Evolutionary conservation across 2,329 filamentous ascomycete species (phyloP), one percentile per base, ranked within the genome.

Genomic region (Fusarium setosum): DNA sequence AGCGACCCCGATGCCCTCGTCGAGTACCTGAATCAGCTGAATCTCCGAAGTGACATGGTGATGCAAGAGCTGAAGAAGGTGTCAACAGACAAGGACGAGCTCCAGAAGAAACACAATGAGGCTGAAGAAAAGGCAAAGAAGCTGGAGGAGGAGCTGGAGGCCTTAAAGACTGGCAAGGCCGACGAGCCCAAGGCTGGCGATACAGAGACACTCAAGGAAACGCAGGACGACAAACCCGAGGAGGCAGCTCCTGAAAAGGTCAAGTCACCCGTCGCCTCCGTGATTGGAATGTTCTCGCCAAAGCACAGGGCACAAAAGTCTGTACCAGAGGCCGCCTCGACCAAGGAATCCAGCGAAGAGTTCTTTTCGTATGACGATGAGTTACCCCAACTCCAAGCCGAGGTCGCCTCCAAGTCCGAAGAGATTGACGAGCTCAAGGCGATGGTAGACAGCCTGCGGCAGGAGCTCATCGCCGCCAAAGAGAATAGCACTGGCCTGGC

Each of bases 341-440:
- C 61, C 7, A 73, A 73, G 64, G 68, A 74, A 4, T 76, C 79
- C 5, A 80, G 77, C 17, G 92, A 94, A 65, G 92, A 97, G 47
- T 91, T 97, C 78, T 97, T 97, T 79, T 97, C 94, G 0, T 96
- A 94, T 70, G 94, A 98, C 59, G 90, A 91, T 49, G 95, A 98
- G 77, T 84, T 96, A 13, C 92, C 92, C 4, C 88, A 92, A 53
- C 80, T 97, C n/a, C 91, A 96, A 72, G 84, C 86, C 2, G 91
- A 96, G 68, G 77, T 96, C 4, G 84, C 89, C 50, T 86, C 89
- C 56, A 92, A 91, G 71, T 82, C 90, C 11, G 86, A 87, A 38
- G 90, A 95, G 76, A 88, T 96, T 34, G 86, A 88, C 51, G 85
- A 84, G 42, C 86, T 98, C 13, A 90, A 90, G 67, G 78, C 82